These are phyloP conservation scores for Cucurbita ficifolia DNA, from an alignment of 306 rosid genomes.

Conservation along the genomic window DNA sequence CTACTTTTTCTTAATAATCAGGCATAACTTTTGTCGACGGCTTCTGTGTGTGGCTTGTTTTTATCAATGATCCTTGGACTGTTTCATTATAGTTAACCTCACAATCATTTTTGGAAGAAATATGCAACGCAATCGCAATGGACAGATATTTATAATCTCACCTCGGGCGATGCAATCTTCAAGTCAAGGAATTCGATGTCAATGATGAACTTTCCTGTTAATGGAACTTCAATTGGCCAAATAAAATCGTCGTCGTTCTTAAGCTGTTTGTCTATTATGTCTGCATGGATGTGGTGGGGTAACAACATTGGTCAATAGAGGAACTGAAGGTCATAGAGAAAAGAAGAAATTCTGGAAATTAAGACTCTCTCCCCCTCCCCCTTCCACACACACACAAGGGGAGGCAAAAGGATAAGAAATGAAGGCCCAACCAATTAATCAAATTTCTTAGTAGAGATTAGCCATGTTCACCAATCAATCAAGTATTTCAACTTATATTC, in stretches of 20 bases:
- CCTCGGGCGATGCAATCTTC: slow-evolving; percentile 56
- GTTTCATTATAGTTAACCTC: not conserved
- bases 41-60: not conserved
- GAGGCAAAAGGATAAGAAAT: not conserved
- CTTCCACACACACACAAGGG: not conserved
- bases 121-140: not conserved
- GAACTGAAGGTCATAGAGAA: not conserved
- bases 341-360: not conserved
- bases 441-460: not conserved
- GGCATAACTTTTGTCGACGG: not conserved
- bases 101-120: not conserved
- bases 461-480: not conserved
- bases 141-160: slow-evolving; percentile 14
- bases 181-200: slow-evolving; percentile 92
- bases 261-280: slow-evolving; percentile 55
- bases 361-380: not conserved
- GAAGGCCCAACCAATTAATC: not conserved
- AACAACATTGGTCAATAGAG: not conserved
- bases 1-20: not conserved
- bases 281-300: slow-evolving; percentile 24
- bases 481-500: not conserved
- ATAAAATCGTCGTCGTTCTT: slow-evolving; percentile 79
- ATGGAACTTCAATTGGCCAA: slow-evolving; percentile 87
- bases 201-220: slow-evolving; percentile 85
- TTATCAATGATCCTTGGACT: not conserved